A percentile compares a stretch with the other conserved stretches of the same genome.
phyloP scores from a whole-genome alignment of 2,329 filamentous ascomycete species.

The Penicillium sp. region DNA sequence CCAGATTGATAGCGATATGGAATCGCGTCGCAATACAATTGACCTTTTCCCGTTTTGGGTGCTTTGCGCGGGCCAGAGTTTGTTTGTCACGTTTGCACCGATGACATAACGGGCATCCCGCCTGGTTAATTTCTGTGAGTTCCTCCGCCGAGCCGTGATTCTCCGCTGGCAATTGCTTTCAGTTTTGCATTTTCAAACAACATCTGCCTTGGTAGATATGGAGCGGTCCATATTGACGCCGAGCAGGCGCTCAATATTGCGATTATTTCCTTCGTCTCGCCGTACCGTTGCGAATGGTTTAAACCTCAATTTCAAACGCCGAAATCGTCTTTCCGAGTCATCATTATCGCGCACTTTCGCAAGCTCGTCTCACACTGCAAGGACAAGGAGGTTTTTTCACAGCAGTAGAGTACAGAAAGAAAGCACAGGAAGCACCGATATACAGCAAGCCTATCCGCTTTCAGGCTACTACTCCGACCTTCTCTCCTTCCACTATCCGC shows the following conservation, averaged over 20 bases:
- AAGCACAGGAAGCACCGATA: not conserved
- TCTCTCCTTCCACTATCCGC: constrained; percentile 23
- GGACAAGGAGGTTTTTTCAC: not conserved
- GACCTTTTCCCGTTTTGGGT: constrained; percentile 6
- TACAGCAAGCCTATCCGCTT: constrained; percentile 36
- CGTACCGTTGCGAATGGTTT: not conserved
- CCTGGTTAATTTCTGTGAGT: not conserved
- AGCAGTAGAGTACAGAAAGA: not conserved
- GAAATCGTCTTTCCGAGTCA: constrained; percentile 13
- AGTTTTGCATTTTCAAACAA: not conserved
- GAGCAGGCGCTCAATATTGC: not conserved
- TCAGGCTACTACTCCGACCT: constrained; percentile 45
- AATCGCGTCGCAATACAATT: not conserved
- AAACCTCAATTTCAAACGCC: not conserved
- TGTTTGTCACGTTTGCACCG: constrained; percentile 37
- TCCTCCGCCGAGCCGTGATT: constrained; percentile 12
- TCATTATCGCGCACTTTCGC: not conserved
- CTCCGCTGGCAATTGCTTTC: constrained; percentile 13
- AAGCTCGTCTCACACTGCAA: not conserved
- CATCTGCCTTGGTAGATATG: not conserved
- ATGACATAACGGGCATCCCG: constrained; percentile 29
- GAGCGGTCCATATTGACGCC: not conserved
- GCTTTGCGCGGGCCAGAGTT: no score
- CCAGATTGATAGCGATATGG: constrained; percentile 16
- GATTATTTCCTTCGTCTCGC: not conserved